Conservation (phyloP, 192 early-diverging fungal species). For the Umbelopsis ramanniana region DNA sequence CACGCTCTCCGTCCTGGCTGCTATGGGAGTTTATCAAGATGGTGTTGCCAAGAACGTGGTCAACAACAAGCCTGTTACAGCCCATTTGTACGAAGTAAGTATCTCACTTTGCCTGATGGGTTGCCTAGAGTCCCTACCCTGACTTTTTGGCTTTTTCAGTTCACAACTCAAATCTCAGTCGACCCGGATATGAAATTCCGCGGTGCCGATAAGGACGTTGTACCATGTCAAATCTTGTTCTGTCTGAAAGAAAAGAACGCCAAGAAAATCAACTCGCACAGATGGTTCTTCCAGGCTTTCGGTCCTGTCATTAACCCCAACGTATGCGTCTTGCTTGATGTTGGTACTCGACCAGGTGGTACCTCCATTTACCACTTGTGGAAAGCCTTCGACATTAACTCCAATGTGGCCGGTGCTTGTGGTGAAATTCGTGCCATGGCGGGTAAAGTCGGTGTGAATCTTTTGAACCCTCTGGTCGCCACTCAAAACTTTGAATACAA, state of each 20-base stretch:
- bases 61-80: constrained; percentile 58
- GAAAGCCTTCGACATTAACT: constrained; percentile 78
- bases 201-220: constrained; percentile 51
- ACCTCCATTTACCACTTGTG: constrained; percentile 76
- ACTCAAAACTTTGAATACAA: constrained; percentile 88
- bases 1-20: constrained; percentile 66
- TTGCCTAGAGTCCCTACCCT: no score
- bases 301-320: constrained; percentile 61
- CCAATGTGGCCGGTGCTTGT: constrained; percentile 78
- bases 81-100: constrained; percentile 63
- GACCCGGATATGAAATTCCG: constrained; percentile 57
- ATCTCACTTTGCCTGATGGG: no score
- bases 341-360: constrained; percentile 77
- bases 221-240: constrained; percentile 78
- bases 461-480: constrained; percentile 75
- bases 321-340: constrained; percentile 72
- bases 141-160: constrained; percentile 19
- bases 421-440: constrained; percentile 80
- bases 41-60: constrained; percentile 67
- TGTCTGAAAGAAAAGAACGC: constrained; percentile 78
- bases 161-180: constrained; percentile 62
- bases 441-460: constrained; percentile 58
- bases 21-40: constrained; percentile 82
- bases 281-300: constrained; percentile 69
- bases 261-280: constrained; percentile 66